phyloP scores from a whole-genome alignment of 2,329 filamentous ascomycete species.

The Exophiala sp. region DNA sequence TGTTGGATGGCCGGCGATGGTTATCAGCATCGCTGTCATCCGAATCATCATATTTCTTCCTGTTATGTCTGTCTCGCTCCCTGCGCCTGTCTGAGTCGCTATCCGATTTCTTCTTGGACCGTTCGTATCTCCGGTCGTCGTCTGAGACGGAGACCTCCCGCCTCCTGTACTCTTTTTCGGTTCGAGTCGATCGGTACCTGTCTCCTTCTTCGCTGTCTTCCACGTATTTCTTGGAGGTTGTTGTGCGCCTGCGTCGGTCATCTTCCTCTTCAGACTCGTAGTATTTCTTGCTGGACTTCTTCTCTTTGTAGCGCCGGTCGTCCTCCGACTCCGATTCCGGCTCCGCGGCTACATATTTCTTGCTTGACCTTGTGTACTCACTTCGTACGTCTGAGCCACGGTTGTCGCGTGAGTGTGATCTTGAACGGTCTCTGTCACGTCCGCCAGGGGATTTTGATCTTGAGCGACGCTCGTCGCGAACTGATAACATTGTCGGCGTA shows the following conservation, averaged over 20 bases:
- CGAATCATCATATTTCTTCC: slow-evolving; percentile 15
- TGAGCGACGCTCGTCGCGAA: slow-evolving; percentile 33
- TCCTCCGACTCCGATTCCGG: slow-evolving; percentile 27
- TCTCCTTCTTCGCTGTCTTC: slow-evolving; percentile 20
- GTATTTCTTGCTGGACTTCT: slow-evolving; percentile 28
- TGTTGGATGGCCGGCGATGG: slow-evolving; percentile 6
- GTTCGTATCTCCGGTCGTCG: slow-evolving; percentile 16
- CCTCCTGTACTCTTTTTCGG: slow-evolving; percentile 9
- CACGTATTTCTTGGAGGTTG: slow-evolving; percentile 31
- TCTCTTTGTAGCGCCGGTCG: slow-evolving; percentile 18
- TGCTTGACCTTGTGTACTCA: slow-evolving; percentile 20
- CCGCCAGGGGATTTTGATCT: slow-evolving; percentile 45
- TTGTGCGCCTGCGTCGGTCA: slow-evolving; percentile 24
- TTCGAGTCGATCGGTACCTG: slow-evolving; percentile 19
- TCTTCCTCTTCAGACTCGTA: slow-evolving; percentile 34
- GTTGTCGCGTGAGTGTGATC: slow-evolving; percentile 43
- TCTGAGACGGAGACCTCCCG: slow-evolving; percentile 19
- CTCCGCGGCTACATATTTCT: slow-evolving; percentile 31
- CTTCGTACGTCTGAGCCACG: slow-evolving; percentile 33
- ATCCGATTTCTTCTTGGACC: slow-evolving; percentile 20
- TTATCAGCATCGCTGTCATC: slow-evolving; percentile 18
- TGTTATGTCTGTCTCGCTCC: slow-evolving; percentile 8
- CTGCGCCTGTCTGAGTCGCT: slow-evolving; percentile 20
- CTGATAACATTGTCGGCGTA: slow-evolving; percentile 24
- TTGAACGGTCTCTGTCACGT: slow-evolving; percentile 36